A percentile compares a stretch with the other conserved stretches of the same genome.
phyloP scores from a whole-genome alignment of 176 grass and related monocot species.

The Carex parvula region DNA sequence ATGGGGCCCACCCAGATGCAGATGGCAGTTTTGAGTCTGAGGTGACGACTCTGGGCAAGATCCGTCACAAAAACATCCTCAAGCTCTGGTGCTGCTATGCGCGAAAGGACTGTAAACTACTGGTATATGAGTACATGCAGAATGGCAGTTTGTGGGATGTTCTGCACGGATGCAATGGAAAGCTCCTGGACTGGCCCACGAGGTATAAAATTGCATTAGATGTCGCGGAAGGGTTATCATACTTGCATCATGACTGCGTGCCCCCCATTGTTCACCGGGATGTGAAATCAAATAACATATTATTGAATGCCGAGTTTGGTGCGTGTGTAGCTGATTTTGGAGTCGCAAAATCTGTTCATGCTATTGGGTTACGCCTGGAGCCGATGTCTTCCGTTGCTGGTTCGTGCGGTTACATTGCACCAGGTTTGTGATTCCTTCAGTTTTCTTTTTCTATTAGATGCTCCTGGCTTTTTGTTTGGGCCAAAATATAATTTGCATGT shows the following conservation, averaged over 20 bases:
- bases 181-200: conserved; percentile 45
- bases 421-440: conserved; percentile 40
- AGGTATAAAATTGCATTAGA: conserved; percentile 59
- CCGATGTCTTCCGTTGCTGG: conserved; percentile 74
- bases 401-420: conserved; percentile 86
- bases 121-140: conserved; percentile 90
- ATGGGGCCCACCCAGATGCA: conserved; percentile 7
- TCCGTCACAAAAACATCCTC: conserved; percentile 86
- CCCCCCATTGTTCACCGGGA: conserved; percentile 76
- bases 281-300: conserved; percentile 92
- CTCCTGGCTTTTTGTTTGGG: not conserved
- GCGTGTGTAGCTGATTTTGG: conserved; percentile 83
- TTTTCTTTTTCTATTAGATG: not conserved
- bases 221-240: conserved; percentile 71
- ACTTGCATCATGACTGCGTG: conserved; percentile 80
- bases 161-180: conserved; percentile 47
- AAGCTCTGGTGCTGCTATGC: conserved; percentile 69
- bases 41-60: conserved; percentile 35
- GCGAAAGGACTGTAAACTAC: conserved; percentile 31
- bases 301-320: conserved; percentile 57
- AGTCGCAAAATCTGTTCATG: conserved; percentile 44
- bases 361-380: conserved; percentile 32
- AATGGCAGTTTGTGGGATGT: conserved; percentile 90
- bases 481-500: not conserved
- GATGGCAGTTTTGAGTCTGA: conserved; percentile 27